Percentiles rank a stretch among this genome's conserved stretches.
These are phyloP conservation scores for Petunia hybrid DNA, from an alignment of 305 asterid genomes.

Conservation along the genomic window DNA sequence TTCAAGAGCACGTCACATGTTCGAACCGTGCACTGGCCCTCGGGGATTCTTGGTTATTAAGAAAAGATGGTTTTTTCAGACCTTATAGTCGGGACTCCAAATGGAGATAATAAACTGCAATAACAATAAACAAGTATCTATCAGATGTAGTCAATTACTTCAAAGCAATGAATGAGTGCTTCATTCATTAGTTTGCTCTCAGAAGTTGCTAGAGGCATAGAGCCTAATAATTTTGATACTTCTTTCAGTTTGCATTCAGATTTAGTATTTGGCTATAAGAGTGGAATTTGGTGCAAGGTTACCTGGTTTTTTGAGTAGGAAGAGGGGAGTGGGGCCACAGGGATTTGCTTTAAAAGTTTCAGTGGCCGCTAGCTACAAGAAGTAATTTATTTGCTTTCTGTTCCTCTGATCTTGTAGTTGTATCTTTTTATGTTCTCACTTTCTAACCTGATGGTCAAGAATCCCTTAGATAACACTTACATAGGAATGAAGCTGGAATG, in stretches of 20 bases:
- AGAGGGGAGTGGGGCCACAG: not conserved
- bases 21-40: too few species aligned
- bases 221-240: not conserved
- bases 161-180: not conserved
- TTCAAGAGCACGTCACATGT: too few species aligned
- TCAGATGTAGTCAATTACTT: not conserved
- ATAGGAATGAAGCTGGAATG: not conserved
- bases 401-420: not conserved
- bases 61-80: not conserved
- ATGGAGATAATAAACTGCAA: constrained; percentile 8
- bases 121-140: not conserved
- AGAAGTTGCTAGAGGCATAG: not conserved
- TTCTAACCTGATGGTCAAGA: not conserved
- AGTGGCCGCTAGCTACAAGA: not conserved
- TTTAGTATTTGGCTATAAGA: not conserved
- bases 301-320: not conserved
- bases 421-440: constrained; percentile 1
- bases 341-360: constrained; percentile 1
- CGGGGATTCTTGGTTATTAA: too few species aligned
- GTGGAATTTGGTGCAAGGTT: constrained; percentile 11
- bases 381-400: not conserved
- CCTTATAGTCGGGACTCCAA: not conserved
- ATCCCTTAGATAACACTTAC: not conserved
- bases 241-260: constrained; percentile 14
- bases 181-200: not conserved